A percentile compares a stretch with the other conserved stretches of the same genome.
These are phyloP conservation scores for Ogataea pini DNA, from an alignment of 805 yeast genomes.

Conservation along the genomic window DNA sequence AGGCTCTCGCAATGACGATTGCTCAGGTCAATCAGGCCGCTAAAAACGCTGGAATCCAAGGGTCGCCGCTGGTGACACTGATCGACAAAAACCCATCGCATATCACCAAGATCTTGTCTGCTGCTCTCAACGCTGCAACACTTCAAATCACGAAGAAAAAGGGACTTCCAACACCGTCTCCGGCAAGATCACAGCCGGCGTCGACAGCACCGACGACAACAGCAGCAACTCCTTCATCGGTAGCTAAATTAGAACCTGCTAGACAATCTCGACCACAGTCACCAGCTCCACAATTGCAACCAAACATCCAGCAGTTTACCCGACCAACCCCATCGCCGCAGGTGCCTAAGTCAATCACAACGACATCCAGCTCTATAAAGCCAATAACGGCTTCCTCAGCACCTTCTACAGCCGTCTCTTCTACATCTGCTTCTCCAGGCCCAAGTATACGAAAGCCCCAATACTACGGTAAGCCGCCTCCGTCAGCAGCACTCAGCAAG, in stretches of 20 bases:
- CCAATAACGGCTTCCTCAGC: constrained; percentile 12
- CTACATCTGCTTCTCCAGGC: constrained; percentile 24
- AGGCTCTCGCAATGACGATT: constrained; percentile 89
- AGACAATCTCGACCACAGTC: no score
- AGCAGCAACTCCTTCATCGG: no score
- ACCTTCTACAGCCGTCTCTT: constrained; percentile 2
- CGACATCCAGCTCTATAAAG: constrained; percentile 22
- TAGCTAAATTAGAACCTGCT: no score
- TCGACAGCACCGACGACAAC: constrained; percentile 21
- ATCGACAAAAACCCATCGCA: constrained; percentile 83
- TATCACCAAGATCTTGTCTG: constrained; percentile 73
- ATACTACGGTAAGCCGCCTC: constrained; percentile 28
- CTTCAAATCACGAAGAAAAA: constrained; percentile 57
- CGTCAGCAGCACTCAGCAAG: constrained; percentile 9
- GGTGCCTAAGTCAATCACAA: constrained; percentile 18
- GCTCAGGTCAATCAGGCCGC: constrained; percentile 89
- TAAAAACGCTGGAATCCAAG: constrained; percentile 76
- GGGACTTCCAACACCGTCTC: constrained; percentile 35
- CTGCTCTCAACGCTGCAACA: constrained; percentile 79
- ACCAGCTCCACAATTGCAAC: neutral
- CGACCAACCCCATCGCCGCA: constrained; percentile 12
- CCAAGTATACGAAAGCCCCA: constrained; percentile 31
- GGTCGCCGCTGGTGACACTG: constrained; percentile 73
- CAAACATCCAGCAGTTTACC: constrained; percentile 16
- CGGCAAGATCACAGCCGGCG: constrained; percentile 12